A percentile compares a stretch with the other conserved stretches of the same genome.
Conservation (phyloP, 441 rosid genomes). For the Adansonia madagascariensis region DNA sequence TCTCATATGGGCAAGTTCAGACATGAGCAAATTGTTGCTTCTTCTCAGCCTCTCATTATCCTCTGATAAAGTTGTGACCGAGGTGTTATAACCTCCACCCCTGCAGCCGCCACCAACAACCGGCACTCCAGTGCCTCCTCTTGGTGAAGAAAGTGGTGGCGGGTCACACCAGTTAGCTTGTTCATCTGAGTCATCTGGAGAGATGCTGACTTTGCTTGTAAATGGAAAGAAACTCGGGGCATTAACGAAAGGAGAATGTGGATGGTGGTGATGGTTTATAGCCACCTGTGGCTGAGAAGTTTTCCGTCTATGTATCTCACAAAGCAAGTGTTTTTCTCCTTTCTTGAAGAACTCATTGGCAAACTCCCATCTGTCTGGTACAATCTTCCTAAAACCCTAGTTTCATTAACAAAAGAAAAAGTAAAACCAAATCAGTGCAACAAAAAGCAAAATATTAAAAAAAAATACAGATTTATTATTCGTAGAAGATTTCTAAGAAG, state of each 20-base stretch:
- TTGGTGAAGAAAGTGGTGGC: constrained; percentile 52
- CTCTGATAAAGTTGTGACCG: constrained; percentile 17
- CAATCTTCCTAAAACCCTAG: constrained; percentile 96
- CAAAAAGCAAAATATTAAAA: constrained; percentile 16
- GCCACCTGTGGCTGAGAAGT: constrained; percentile 64
- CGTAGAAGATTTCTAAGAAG: neutral
- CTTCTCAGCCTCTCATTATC: constrained; percentile 83
- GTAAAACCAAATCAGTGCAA: too few relatives aligned
- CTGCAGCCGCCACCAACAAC: neutral
- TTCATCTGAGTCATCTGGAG: constrained; percentile 61
- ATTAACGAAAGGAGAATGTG: constrained; percentile 50
- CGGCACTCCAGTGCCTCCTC: constrained; percentile 33
- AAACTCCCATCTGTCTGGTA: constrained; percentile 97
- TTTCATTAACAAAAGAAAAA: neutral
- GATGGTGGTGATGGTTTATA: constrained; percentile 47
- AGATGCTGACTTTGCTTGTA: constrained; percentile 48
- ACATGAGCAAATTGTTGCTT: constrained; percentile 74
- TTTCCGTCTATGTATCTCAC: constrained; percentile 89
- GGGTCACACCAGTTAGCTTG: constrained; percentile 71
- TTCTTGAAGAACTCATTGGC: constrained; percentile 89
- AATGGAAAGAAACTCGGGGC: constrained; percentile 59
- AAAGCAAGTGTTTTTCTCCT: constrained; percentile 86
- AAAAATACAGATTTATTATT: neutral
- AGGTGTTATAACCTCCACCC: constrained; percentile 4
- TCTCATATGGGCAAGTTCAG: constrained; percentile 86